phyloP scores from a whole-genome alignment of 179 eudicot genomes.

The Beta corolliflora region DNA sequence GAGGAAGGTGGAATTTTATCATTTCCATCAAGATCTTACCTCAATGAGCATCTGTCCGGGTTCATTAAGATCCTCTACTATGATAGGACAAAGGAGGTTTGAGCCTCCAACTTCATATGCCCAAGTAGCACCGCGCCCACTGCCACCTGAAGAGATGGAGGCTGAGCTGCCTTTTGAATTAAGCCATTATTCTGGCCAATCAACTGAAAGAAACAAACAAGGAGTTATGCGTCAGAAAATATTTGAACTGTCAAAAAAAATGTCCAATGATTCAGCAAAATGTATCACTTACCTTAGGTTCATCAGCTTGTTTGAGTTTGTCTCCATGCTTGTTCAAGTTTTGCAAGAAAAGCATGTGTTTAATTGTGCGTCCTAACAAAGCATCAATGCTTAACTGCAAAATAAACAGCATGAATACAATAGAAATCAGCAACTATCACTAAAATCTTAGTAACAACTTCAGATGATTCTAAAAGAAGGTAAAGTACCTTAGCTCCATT shows the following conservation, averaged over 20 bases:
- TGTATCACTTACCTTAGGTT: conserved; percentile 50
- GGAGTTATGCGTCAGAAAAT: background rate
- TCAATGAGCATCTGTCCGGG: conserved; percentile 75
- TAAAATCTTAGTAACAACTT: background rate
- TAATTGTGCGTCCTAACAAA: conserved; percentile 71
- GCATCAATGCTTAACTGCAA: conserved; percentile 86
- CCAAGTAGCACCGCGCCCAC: conserved; percentile 54
- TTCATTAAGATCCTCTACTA: conserved; percentile 63
- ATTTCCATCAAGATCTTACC: conserved; percentile 33
- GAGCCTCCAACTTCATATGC: conserved; percentile 65
- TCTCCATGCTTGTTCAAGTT: conserved; percentile 62
- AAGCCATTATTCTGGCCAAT: conserved; percentile 30
- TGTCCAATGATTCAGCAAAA: background rate
- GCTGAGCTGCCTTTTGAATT: conserved; percentile 19
- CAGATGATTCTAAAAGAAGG: background rate
- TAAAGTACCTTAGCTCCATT: conserved; percentile 71
- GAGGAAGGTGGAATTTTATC: no score
- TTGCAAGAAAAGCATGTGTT: conserved; percentile 88
- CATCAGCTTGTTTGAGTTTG: conserved; percentile 49
- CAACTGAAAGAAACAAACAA: conserved; percentile 22
- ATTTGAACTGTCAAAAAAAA: background rate
- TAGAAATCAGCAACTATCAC: conserved; percentile 10
- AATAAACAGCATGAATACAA: conserved; percentile 12
- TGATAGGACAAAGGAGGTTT: conserved; percentile 53
- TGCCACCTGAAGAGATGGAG: conserved; percentile 19